Conservation (phyloP, 805 yeast genomes). For the Torulaspora microellipsoides region DNA sequence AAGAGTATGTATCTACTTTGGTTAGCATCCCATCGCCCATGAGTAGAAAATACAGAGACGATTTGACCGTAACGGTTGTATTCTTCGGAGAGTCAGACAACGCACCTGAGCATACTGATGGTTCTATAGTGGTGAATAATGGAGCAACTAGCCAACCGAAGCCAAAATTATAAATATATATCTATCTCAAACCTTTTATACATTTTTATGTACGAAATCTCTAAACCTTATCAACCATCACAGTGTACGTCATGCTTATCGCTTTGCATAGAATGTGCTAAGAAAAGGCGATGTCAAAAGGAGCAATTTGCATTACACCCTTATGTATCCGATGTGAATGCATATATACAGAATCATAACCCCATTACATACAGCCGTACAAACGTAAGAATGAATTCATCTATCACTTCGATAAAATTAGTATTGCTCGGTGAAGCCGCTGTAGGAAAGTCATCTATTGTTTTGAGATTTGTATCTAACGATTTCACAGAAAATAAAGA, state of each 20-base stretch:
- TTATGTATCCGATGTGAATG: no score
- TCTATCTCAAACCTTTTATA: neutral
- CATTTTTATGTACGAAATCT: neutral
- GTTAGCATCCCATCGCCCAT: constrained; percentile 88
- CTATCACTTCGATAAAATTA: constrained; percentile 56
- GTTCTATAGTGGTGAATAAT: constrained; percentile 20
- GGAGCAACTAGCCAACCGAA: constrained; percentile 28
- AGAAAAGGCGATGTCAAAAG: constrained; percentile 13
- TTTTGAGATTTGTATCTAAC: constrained; percentile 85
- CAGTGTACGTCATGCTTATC: neutral
- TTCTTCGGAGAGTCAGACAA: constrained; percentile 64
- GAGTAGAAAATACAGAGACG: constrained; percentile 91
- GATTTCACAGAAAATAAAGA: constrained; percentile 97
- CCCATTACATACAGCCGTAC: no score
- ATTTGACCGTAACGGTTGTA: constrained; percentile 90
- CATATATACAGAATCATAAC: no score
- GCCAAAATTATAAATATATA: constrained; percentile 20
- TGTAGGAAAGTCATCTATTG: constrained; percentile 92
- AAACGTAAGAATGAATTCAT: constrained; percentile 24
- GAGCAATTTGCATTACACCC: neutral
- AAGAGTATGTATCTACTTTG: constrained; percentile 82
- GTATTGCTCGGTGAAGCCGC: constrained; percentile 97
- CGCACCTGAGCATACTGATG: constrained; percentile 25
- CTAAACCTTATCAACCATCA: constrained; percentile 1
- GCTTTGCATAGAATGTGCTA: neutral